Conservation (phyloP, 108 stramenopile genomes). For the Pelagomonas calceolata region DNA sequence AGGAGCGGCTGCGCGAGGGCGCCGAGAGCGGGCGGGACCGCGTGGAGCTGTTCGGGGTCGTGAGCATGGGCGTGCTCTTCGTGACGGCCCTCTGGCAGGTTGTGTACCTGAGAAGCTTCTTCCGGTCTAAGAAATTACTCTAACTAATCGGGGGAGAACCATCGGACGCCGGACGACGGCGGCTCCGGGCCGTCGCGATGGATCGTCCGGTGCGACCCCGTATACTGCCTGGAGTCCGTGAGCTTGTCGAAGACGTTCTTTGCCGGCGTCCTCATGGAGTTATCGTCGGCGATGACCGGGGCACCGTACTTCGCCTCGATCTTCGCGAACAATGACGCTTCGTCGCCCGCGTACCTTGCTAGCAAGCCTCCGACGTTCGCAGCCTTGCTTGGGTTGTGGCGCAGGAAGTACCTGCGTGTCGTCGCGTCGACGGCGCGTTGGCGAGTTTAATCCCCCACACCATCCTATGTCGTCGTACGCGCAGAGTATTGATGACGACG, state of each 20-base stretch:
- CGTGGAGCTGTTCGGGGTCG: neutral
- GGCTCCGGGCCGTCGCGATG: too few relatives aligned
- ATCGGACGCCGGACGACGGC: too few relatives aligned
- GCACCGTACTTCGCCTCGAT: neutral
- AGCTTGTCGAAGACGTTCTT: constrained; percentile 17
- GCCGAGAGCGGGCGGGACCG: too few relatives aligned
- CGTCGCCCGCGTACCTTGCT: neutral
- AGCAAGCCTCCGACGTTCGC: neutral
- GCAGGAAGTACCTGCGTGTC: neutral
- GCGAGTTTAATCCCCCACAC: too few relatives aligned
- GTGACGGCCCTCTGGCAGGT: neutral
- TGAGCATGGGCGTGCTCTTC: neutral
- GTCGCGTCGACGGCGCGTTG: too few relatives aligned
- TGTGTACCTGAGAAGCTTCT: neutral
- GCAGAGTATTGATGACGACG: too few relatives aligned
- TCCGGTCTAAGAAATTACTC: neutral
- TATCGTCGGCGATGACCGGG: neutral
- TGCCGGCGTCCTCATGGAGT: too few relatives aligned
- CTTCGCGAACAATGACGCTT: neutral
- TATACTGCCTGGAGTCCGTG: constrained; percentile 18
- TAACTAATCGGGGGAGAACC: too few relatives aligned
- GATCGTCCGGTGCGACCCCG: constrained; percentile 26
- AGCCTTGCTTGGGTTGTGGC: neutral
- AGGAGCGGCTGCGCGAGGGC: neutral
- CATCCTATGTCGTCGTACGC: too few relatives aligned